Percentiles rank a stretch among this genome's conserved stretches.
phyloP scores from a whole-genome alignment of 2,329 filamentous ascomycete genomes.

The Metarhizium sp. region DNA sequence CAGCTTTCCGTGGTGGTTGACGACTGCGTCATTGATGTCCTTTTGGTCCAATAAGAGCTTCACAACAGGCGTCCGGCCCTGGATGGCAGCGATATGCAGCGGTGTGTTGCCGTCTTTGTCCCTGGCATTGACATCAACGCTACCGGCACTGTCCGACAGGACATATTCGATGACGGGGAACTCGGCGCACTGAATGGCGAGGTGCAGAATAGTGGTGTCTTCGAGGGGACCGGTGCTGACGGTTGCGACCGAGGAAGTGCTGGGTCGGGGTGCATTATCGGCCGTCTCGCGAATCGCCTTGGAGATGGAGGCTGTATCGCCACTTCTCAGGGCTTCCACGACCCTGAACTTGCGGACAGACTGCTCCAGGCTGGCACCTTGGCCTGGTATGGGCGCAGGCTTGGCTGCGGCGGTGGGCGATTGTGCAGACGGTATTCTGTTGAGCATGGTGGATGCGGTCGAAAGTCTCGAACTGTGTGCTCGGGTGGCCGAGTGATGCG shows the following conservation, averaged over 20 bases:
- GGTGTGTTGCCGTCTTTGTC: conserved; percentile 94
- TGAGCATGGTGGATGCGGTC: conserved; percentile 28
- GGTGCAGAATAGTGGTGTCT: conserved; percentile 83
- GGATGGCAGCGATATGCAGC: conserved; percentile 74
- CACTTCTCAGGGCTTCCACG: conserved; percentile 83
- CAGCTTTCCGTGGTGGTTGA: conserved; percentile 76
- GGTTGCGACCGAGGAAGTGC: conserved; percentile 44
- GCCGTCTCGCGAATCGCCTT: conserved; percentile 67
- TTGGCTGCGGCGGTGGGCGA: conserved; percentile 10
- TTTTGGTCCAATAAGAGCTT: conserved; percentile 73
- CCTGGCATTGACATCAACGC: conserved; percentile 75
- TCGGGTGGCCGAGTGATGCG: conserved; percentile 26
- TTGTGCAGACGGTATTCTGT: conserved; percentile 30
- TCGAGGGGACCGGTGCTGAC: conserved; percentile 43
- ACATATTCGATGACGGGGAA: conserved; percentile 88
- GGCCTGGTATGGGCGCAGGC: conserved; percentile 28
- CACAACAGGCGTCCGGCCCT: conserved; percentile 74
- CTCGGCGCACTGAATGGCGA: conserved; percentile 94
- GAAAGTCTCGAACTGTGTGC: conserved; percentile 40
- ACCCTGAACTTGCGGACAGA: conserved; percentile 90
- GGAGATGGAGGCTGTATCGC: conserved; percentile 83
- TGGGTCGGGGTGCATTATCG: conserved; percentile 42
- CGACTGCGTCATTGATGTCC: conserved; percentile 77
- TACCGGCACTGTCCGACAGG: conserved; percentile 60
- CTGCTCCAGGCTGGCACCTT: conserved; percentile 64